Evolutionary conservation across 305 asterid genomes (phyloP), one percentile per base, ranked within the genome.

Genomic region (Solanum hybrid): DNA sequence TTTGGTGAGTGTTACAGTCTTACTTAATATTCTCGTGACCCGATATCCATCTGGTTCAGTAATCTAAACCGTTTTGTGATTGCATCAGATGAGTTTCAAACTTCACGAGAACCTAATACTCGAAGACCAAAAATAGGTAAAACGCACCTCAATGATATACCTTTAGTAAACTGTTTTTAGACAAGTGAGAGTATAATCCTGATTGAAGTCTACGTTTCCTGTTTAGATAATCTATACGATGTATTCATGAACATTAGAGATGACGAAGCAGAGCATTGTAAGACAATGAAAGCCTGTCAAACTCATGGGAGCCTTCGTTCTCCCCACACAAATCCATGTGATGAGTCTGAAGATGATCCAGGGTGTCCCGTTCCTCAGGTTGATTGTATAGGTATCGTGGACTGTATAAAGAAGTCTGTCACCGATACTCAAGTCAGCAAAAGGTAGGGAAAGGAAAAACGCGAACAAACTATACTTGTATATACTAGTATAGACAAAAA

Each of bases 261-360:
- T 0, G 99, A 97, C 38, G 99, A 97, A 93, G 99, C 98, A 17
- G 99, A 97, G 90, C 99, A 97, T 89, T 97, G 99, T 86, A 97
- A 97, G 95, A 97, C 99, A 10, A 97, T 97, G 99, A 96, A 94
- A 94, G 98, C 98, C 10, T 97, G 99, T 87, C 99, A 97, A 89
- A 95, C 95, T 76, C 98, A 93, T 5, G 99, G 99, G 37, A 94
- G 94, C 93, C 97, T 97, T 87, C 95, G 96, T 35, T 97, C 99
- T 36, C 99, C 99, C n/a, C 99, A 97, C 93, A 91, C 98, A 1
- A 85, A 80, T 88, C 14, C 88, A 37, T 91, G 38, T 1, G 89
- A 37, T 73, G 92, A 75, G 3, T 17, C 34, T 51, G 93, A 91
- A 51, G 96, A 94, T 5, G 95, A 90, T 75, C 4, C 88, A 8